phyloP scores from a whole-genome alignment of 805 yeast genomes.

The Zygosaccharomyces lentus region DNA sequence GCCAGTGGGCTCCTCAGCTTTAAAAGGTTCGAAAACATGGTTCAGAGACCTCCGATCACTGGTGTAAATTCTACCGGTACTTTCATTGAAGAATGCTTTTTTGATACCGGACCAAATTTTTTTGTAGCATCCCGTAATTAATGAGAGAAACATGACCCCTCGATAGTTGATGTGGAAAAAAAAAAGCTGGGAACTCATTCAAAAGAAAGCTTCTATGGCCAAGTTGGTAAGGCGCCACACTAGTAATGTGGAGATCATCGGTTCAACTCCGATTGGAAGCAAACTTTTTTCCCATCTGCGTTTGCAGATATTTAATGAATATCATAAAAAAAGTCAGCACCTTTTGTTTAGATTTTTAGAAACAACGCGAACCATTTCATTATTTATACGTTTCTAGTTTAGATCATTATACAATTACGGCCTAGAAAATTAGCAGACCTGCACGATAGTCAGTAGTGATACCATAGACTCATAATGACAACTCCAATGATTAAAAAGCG shows the following conservation, averaged over 20 bases:
- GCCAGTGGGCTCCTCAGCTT: neutral
- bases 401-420: slow-evolving; percentile 4
- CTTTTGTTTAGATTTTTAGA: too few relatives aligned
- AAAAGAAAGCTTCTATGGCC: slow-evolving; percentile 48
- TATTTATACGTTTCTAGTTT: slow-evolving; percentile 4
- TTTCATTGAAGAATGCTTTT: neutral
- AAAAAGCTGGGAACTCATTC: too few relatives aligned
- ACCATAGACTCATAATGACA: neutral
- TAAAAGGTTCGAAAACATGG: slow-evolving; percentile 2
- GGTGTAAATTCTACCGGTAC: neutral
- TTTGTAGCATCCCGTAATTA: neutral
- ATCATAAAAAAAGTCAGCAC: too few relatives aligned
- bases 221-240: slow-evolving; percentile 85
- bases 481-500: neutral
- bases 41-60: neutral
- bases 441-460: neutral
- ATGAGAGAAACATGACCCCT: neutral
- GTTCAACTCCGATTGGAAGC: slow-evolving; percentile 73
- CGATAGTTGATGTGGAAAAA: too few relatives aligned
- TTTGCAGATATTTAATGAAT: too few relatives aligned
- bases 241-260: slow-evolving; percentile 85
- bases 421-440: neutral
- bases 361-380: neutral
- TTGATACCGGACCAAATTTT: neutral
- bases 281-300: slow-evolving; percentile 34